phyloP scores from a whole-genome alignment of 2,329 filamentous ascomycete species.

The Fusarium torreyae region DNA sequence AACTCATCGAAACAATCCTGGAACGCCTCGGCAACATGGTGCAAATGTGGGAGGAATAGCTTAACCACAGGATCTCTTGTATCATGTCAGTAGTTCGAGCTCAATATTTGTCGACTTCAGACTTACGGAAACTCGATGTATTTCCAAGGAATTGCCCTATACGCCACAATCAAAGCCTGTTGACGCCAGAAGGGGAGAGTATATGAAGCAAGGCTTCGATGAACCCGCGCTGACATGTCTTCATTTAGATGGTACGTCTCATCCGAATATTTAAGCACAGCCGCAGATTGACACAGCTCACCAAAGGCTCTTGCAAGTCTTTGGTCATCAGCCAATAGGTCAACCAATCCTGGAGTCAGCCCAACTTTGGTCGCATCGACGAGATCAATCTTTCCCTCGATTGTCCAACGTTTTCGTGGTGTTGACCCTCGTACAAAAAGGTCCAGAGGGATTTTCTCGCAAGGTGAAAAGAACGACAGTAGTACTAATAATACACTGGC shows the following conservation, averaged over 20 bases:
- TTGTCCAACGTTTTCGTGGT: slow-evolving; percentile 46
- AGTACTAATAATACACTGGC: slow-evolving; percentile 41
- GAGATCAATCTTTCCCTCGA: slow-evolving; percentile 38
- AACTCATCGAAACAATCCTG: slow-evolving; percentile 37
- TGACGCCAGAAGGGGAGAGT: slow-evolving; percentile 36
- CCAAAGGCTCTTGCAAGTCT: slow-evolving; percentile 26
- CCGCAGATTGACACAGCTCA: slow-evolving; percentile 27
- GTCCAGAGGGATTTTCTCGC: slow-evolving; percentile 38
- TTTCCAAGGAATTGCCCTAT: slow-evolving; percentile 44
- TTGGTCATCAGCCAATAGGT: slow-evolving; percentile 27
- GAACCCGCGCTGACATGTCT: slow-evolving; percentile 33
- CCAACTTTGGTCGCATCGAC: slow-evolving; percentile 53
- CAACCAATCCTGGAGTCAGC: slow-evolving; percentile 20
- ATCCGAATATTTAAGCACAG: slow-evolving; percentile 29
- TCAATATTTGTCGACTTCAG: slow-evolving; percentile 5
- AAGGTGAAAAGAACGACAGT: slow-evolving; percentile 42
- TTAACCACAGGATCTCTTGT: slow-evolving; percentile 33
- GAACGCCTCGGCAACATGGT: slow-evolving; percentile 33
- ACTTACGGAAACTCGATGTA: slow-evolving; percentile 46
- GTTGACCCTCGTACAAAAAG: slow-evolving; percentile 42
- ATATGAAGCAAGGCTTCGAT: slow-evolving; percentile 26
- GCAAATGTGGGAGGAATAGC: slow-evolving; percentile 39
- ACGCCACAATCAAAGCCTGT: slow-evolving; percentile 41
- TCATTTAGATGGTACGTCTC: slow-evolving; percentile 40
- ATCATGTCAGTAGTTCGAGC: slow-evolving; percentile 20